Conservation (phyloP, 768 basidiomycete genomes). For the Lentinus tigrinus region DNA sequence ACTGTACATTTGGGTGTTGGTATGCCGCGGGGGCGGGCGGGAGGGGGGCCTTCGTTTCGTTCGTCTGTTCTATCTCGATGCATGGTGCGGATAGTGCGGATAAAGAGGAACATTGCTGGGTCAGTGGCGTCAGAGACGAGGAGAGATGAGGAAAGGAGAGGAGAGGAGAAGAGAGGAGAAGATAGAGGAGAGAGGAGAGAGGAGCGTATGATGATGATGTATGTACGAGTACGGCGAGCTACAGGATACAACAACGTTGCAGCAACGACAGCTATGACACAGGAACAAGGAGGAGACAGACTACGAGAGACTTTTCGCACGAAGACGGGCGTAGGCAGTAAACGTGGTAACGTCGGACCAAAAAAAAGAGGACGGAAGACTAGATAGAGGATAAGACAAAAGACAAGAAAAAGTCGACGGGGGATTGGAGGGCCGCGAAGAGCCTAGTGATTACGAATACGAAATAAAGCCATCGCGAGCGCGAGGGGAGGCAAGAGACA, state of each 20-base stretch:
- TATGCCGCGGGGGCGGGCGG: no score
- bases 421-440: neutral
- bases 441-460: neutral
- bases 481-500: neutral
- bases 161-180: neutral
- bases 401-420: neutral
- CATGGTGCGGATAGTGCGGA: no score
- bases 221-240: slow-evolving; percentile 7
- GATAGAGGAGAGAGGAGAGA: neutral
- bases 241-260: slow-evolving; percentile 22
- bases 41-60: no score
- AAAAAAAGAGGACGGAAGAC: neutral
- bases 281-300: neutral
- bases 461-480: neutral
- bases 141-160: neutral
- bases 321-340: no score
- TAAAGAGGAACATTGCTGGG: no score
- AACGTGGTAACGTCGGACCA: no score
- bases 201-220: neutral
- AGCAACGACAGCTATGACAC: slow-evolving; percentile 17
- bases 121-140: no score
- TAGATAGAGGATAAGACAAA: neutral
- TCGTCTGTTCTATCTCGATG: no score
- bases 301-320: neutral
- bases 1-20: no score